A percentile compares a stretch with the other conserved stretches of the same genome.
Evolutionary conservation across 208 protist genomes (phyloP).

Genomic region (Polymyxa betae): DNA sequence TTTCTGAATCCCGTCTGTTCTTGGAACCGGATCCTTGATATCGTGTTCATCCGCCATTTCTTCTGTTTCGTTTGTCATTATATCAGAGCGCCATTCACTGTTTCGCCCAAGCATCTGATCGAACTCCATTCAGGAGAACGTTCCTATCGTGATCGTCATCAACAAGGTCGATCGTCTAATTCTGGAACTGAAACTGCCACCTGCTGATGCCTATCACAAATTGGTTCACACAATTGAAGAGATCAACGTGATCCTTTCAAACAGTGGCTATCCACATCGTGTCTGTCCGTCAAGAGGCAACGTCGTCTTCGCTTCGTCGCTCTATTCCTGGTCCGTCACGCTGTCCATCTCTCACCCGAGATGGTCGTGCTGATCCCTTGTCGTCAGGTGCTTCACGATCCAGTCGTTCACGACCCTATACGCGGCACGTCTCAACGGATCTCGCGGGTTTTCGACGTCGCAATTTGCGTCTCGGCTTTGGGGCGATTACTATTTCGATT

Average conservation of each 20-base stretch:
- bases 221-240: slow-evolving; percentile 90
- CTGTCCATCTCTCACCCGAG: not conserved
- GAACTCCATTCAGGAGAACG: not conserved
- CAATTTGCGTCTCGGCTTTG: slow-evolving; percentile 89
- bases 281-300: slow-evolving; percentile 60
- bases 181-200: slow-evolving; percentile 96
- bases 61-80: too few species aligned
- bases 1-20: not conserved
- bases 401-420: slow-evolving; percentile 93
- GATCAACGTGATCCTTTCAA: slow-evolving; percentile 87
- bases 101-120: too few species aligned
- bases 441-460: not conserved
- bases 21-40: not conserved
- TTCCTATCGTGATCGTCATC: slow-evolving; percentile 60
- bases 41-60: too few species aligned
- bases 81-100: too few species aligned
- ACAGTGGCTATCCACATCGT: slow-evolving; percentile 21
- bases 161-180: slow-evolving; percentile 92
- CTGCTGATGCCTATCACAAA: slow-evolving; percentile 96
- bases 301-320: slow-evolving; percentile 62
- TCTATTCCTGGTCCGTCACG: slow-evolving; percentile 10
- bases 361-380: too few species aligned
- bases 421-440: slow-evolving; percentile 62
- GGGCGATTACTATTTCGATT: slow-evolving; percentile 89
- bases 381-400: slow-evolving; percentile 69